phyloP scores from a whole-genome alignment of 2,329 filamentous ascomycete species.

The Leptographium wingfieldii region DNA sequence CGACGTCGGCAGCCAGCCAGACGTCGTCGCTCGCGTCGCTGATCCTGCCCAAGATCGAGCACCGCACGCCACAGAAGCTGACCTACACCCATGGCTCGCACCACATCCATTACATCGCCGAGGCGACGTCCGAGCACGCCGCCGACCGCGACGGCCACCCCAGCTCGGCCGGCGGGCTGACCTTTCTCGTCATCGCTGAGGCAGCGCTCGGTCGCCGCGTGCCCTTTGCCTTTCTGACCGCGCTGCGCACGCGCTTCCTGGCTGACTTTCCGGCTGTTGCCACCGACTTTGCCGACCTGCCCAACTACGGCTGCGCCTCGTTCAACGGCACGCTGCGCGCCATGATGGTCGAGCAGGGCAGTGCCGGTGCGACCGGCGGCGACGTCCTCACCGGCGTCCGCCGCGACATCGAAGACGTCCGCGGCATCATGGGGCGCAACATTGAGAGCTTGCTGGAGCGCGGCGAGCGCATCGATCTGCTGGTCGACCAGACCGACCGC shows the following conservation, averaged over 20 bases:
- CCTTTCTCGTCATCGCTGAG: slow-evolving; percentile 82
- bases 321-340: slow-evolving; percentile 72
- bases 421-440: slow-evolving; percentile 90
- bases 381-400: slow-evolving; percentile 77
- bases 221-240: slow-evolving; percentile 83
- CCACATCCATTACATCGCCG: slow-evolving; percentile 92
- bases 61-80: slow-evolving; percentile 69
- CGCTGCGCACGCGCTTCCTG: slow-evolving; percentile 82
- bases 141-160: slow-evolving; percentile 37
- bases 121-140: slow-evolving; percentile 57
- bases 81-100: slow-evolving; percentile 87
- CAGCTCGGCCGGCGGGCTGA: slow-evolving; percentile 64
- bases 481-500: slow-evolving; percentile 94
- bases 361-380: slow-evolving; percentile 48
- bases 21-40: slow-evolving; percentile 81
- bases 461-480: slow-evolving; percentile 81
- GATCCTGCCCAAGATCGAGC: slow-evolving; percentile 89
- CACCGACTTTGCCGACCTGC: slow-evolving; percentile 65
- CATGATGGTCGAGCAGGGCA: slow-evolving; percentile 76
- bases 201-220: slow-evolving; percentile 72
- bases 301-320: slow-evolving; percentile 77
- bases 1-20: slow-evolving; percentile 68
- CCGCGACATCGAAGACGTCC: slow-evolving; percentile 82
- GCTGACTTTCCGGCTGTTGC: slow-evolving; percentile 49
- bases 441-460: slow-evolving; percentile 82